Conservation (phyloP, 805 yeast species). For the Blastobotrys americana region DNA sequence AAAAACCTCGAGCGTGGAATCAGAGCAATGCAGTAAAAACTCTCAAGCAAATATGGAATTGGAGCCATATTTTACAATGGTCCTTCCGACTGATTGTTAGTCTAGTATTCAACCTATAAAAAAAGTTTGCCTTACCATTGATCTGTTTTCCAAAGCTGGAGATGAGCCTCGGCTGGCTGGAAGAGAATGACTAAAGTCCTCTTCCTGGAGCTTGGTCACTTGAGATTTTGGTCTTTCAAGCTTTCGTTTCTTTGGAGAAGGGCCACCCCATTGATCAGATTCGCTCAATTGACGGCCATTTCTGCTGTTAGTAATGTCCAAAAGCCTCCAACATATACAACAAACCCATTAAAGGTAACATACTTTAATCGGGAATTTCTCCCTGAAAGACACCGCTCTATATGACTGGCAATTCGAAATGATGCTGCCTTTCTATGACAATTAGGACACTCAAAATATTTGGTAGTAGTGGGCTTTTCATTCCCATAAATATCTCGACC, state of each 20-base stretch:
- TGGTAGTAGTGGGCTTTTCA: slow-evolving; percentile 40
- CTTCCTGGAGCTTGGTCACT: slow-evolving; percentile 15
- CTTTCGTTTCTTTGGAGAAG: slow-evolving; percentile 17
- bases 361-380: slow-evolving; percentile 27
- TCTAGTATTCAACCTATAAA: too few species aligned
- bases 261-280: slow-evolving; percentile 2
- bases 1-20: too few species aligned
- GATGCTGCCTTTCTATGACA: slow-evolving; percentile 87
- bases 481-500: slow-evolving; percentile 38
- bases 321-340: not conserved
- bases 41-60: too few species aligned
- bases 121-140: not conserved
- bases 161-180: not conserved
- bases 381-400: slow-evolving; percentile 83
- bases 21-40: too few species aligned
- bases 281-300: not conserved
- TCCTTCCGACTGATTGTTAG: too few species aligned
- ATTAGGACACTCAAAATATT: slow-evolving; percentile 69
- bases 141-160: not conserved
- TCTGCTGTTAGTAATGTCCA: not conserved
- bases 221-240: slow-evolving; percentile 12
- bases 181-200: not conserved
- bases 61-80: too few species aligned
- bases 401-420: slow-evolving; percentile 85
- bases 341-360: slow-evolving; percentile 2